These are phyloP conservation scores for Pelargonium fulgidum DNA, from an alignment of 441 rosid species.

Conservation along the genomic window DNA sequence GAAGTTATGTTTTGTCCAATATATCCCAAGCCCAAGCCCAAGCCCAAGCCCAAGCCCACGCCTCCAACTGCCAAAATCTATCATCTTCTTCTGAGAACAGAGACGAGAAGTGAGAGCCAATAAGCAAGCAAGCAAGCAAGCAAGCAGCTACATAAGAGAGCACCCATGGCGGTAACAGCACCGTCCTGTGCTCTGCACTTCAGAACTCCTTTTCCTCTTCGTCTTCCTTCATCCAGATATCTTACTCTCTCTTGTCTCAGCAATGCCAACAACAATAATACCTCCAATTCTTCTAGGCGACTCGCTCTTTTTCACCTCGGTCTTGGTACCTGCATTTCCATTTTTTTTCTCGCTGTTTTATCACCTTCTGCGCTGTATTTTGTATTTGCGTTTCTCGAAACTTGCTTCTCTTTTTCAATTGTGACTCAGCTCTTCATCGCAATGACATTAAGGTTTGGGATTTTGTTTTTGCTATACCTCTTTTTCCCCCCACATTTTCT, in stretches of 20 bases:
- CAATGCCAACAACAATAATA: neutral
- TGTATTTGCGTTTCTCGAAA: neutral
- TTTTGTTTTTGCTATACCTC: neutral
- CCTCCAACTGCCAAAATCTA: no score
- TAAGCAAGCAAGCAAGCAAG: no score
- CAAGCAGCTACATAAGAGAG: neutral
- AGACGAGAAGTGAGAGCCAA: no score
- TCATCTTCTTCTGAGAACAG: no score
- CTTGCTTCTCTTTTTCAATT: neutral
- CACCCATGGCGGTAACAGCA: slow-evolving; percentile 4
- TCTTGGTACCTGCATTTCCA: slow-evolving; percentile 22
- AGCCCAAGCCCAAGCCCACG: no score
- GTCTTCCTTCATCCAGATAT: slow-evolving; percentile 1
- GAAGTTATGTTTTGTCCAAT: no score
- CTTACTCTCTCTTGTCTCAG: slow-evolving; percentile 15
- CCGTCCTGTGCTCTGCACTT: neutral
- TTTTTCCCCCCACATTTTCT: neutral
- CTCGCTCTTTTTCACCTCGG: slow-evolving; percentile 47
- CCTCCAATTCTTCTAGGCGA: slow-evolving; percentile 34
- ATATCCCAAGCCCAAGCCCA: no score
- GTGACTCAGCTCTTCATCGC: neutral
- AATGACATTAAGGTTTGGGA: neutral
- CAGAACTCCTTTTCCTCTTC: slow-evolving; percentile 2
- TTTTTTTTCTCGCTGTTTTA: neutral
- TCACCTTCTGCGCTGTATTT: neutral